Percentiles rank a stretch among this genome's conserved stretches.
These are phyloP conservation scores for Diaporthe sp. DNA, from an alignment of 2,329 filamentous ascomycete genomes.

Conservation along the genomic window DNA sequence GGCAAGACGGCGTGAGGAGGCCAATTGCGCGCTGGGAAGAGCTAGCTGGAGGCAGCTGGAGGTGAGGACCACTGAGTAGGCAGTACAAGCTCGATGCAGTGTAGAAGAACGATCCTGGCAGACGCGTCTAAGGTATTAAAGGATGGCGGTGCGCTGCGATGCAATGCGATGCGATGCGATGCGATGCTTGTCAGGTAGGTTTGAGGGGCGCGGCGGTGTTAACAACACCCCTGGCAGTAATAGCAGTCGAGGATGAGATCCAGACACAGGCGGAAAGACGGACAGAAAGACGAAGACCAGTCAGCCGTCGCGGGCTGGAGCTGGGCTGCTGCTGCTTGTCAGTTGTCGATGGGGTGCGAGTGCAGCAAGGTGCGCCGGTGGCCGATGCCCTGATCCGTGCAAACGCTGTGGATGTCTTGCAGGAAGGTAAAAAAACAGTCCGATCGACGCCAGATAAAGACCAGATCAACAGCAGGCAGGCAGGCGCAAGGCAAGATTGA, in stretches of 20 bases:
- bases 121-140: constrained; percentile 15
- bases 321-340: constrained; percentile 17
- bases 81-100: constrained; percentile 1
- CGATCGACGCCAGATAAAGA: constrained; percentile 30
- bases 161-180: constrained; percentile 17
- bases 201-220: constrained; percentile 13
- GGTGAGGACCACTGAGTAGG: constrained; percentile 18
- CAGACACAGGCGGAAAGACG: neutral
- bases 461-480: constrained; percentile 31
- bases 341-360: neutral
- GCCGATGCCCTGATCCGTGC: constrained; percentile 26
- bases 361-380: constrained; percentile 3
- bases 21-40: neutral
- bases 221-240: constrained; percentile 18
- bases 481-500: constrained; percentile 35
- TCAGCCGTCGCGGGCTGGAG: neutral
- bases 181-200: constrained; percentile 3
- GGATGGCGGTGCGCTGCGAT: constrained; percentile 11
- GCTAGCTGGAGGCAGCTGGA: constrained; percentile 15
- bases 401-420: constrained; percentile 35
- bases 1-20: neutral
- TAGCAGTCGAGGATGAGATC: neutral
- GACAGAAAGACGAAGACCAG: neutral
- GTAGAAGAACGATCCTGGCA: constrained; percentile 6
- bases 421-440: constrained; percentile 21